These are phyloP conservation scores for Meira miltonrushii DNA, from an alignment of 1,284 basidiomycete genomes.

Conservation along the genomic window DNA sequence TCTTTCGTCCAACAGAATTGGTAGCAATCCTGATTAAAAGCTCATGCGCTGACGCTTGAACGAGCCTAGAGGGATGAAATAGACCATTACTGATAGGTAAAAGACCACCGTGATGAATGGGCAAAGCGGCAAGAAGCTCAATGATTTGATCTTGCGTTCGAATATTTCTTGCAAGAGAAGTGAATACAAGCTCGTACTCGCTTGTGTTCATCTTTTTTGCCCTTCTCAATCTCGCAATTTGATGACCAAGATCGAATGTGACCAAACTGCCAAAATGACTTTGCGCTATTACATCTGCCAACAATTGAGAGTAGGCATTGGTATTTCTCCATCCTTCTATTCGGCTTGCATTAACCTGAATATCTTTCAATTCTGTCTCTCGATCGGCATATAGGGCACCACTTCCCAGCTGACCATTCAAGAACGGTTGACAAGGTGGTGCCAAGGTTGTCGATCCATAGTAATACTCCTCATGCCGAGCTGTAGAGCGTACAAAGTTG, in stretches of 20 bases:
- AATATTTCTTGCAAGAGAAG: slow-evolving; percentile 59
- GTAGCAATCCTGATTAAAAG: slow-evolving; percentile 18
- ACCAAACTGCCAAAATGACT: slow-evolving; percentile 60
- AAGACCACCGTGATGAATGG: slow-evolving; percentile 75
- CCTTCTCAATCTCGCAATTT: slow-evolving; percentile 65
- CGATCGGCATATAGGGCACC: slow-evolving; percentile 69
- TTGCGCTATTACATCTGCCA: slow-evolving; percentile 52
- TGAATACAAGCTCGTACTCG: slow-evolving; percentile 72
- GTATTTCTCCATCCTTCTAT: slow-evolving; percentile 76
- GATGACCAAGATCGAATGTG: slow-evolving; percentile 68
- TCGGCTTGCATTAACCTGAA: slow-evolving; percentile 64
- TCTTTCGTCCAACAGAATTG: slow-evolving; percentile 66
- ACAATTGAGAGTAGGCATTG: slow-evolving; percentile 63
- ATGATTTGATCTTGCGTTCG: slow-evolving; percentile 74
- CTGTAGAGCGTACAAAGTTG: slow-evolving; percentile 69
- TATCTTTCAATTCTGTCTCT: slow-evolving; percentile 59
- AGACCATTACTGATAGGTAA: slow-evolving; percentile 79
- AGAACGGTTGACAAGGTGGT: slow-evolving; percentile 57
- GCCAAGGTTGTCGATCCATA: slow-evolving; percentile 65
- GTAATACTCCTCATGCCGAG: slow-evolving; percentile 71
- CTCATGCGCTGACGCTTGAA: slow-evolving; percentile 74
- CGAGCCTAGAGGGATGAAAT: slow-evolving; percentile 72
- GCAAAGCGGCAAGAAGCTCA: slow-evolving; percentile 68
- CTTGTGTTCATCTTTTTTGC: slow-evolving; percentile 61
- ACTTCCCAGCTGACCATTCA: slow-evolving; percentile 60